A percentile compares a stretch with the other conserved stretches of the same genome.
These are phyloP conservation scores for Cladosporium phlei DNA, from an alignment of 2,329 filamentous ascomycete genomes.

Conservation along the genomic window DNA sequence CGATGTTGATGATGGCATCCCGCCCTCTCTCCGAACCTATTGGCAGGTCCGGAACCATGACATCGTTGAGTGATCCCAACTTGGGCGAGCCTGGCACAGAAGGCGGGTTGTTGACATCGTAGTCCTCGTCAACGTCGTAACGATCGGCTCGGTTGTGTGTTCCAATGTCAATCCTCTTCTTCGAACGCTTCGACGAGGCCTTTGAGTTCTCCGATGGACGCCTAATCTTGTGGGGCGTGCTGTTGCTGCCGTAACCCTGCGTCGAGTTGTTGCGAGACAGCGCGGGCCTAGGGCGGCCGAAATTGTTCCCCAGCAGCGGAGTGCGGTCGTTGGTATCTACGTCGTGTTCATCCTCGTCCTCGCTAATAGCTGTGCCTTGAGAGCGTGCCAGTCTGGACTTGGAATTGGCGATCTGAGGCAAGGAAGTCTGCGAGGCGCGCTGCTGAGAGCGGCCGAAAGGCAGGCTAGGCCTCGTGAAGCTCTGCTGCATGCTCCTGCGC, in stretches of 20 bases:
- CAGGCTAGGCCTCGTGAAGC: constrained; percentile 24
- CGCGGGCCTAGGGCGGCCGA: constrained; percentile 28
- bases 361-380: constrained; percentile 32
- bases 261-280: constrained; percentile 27
- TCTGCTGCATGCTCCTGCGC: constrained; percentile 40
- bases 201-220: constrained; percentile 26
- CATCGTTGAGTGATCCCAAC: constrained; percentile 53
- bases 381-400: constrained; percentile 16
- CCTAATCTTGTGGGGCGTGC: constrained; percentile 22
- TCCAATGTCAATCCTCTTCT: constrained; percentile 6
- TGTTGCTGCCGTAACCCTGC: constrained; percentile 27
- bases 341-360: constrained; percentile 47
- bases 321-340: constrained; percentile 48
- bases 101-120: constrained; percentile 63
- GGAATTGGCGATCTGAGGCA: constrained; percentile 9
- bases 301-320: constrained; percentile 46
- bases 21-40: constrained; percentile 39
- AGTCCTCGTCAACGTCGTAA: constrained; percentile 36
- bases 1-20: constrained; percentile 49
- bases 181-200: constrained; percentile 21
- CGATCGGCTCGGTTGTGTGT: not conserved
- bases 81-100: constrained; percentile 57
- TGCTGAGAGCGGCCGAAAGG: constrained; percentile 23
- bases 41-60: constrained; percentile 64
- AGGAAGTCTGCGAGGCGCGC: constrained; percentile 19